phyloP scores from a whole-genome alignment of 306 rosid species.

The Crataegus laevigata region DNA sequence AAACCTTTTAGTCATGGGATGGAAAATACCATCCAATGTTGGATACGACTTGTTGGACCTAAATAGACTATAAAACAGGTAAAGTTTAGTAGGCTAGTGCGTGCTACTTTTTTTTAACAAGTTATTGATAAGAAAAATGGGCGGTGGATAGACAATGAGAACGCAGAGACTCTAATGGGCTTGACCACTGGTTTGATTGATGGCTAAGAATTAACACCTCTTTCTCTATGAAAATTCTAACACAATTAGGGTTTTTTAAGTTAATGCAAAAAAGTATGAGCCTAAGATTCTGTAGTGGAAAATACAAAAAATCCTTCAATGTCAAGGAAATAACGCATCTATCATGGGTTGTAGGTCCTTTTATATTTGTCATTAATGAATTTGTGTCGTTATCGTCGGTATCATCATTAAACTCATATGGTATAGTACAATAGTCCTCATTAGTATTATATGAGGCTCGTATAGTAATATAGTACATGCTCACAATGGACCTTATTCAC shows the following conservation, averaged over 20 bases:
- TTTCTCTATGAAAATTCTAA: too few species aligned
- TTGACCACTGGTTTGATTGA: neutral
- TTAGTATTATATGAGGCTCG: too few species aligned
- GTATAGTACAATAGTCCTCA: too few species aligned
- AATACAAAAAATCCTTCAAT: too few species aligned
- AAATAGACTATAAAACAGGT: neutral
- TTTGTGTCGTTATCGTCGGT: fast-evolving
- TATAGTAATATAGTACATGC: fast-evolving
- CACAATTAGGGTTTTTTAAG: too few species aligned
- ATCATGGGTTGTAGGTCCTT: fast-evolving
- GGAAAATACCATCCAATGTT: neutral
- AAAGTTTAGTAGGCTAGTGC: neutral
- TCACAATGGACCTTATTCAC: too few species aligned
- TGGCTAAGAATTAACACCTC: neutral
- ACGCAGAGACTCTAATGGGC: neutral
- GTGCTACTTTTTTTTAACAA: neutral
- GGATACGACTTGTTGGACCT: neutral
- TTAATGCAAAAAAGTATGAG: too few species aligned
- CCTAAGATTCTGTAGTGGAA: too few species aligned
- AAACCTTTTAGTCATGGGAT: neutral
- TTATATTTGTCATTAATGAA: too few species aligned
- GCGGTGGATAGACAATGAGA: neutral
- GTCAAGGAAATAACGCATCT: too few species aligned
- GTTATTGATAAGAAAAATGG: neutral
- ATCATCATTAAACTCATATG: too few species aligned